Evolutionary conservation across 106 monocot species (phyloP), one percentile per base, ranked within the genome.

Genomic region (Dioscorea zingiberensis): DNA sequence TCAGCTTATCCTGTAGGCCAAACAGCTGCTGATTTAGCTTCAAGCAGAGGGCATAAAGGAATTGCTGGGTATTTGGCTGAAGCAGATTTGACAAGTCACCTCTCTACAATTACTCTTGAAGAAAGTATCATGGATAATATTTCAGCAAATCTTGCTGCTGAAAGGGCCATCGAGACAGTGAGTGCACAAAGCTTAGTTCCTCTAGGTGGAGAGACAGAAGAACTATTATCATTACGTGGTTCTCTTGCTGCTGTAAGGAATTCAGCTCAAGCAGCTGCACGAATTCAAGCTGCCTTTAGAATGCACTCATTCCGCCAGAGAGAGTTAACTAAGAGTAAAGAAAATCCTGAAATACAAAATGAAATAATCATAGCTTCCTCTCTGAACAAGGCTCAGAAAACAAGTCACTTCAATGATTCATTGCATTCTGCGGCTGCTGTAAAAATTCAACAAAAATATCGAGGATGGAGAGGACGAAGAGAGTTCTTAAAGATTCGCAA

Each of bases 21-120:
- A 72, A 87, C 84, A 32, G 86, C 92, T 67, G 84, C 92, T 64
- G 92, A 93, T 67, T 72, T 87, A 65, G 92, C 87, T 66, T 85
- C 84, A 62, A 49, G 49, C 30, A 74, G 78, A 60, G 84, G 87
- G 45, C 82, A 93, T 68, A 84, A 82, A 69, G 87, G 92, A 62
- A 87, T 93, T 68, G 80, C 87, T 60, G 87, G 87, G 14, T 92
- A 76, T 74, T 80, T 92, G 48, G 84, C 91, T 25, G 87, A 91
- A 76, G 75, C 76, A 65, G 75, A 83, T 74, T 79, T 87, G 69
- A 80, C 81, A 0, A 72, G 72, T 57, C 84, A 84, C 32, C 79
- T 80, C 63, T 79, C 73, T 27, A 63, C 58, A 38, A 56, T 87
- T 45, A 54, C 69, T 17, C 19, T 71, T 23, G 26, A 58, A 21